phyloP scores from a whole-genome alignment of 352 stramenopile genomes.

The Globisporangium viniferum region DNA sequence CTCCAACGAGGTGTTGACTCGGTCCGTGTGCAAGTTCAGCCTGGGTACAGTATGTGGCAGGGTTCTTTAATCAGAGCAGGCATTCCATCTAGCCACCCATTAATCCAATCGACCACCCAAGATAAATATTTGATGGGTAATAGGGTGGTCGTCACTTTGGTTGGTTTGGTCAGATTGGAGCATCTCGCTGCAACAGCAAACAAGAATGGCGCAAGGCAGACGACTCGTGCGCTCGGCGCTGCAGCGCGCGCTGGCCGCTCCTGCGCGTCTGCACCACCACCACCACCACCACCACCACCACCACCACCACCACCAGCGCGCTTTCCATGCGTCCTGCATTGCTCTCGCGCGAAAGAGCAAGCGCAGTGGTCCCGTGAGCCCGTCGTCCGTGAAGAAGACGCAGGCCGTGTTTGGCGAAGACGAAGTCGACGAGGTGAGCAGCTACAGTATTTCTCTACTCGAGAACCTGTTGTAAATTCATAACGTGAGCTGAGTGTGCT shows the following conservation, averaged over 20 bases:
- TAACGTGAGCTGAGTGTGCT: neutral
- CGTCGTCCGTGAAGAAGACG: conserved; percentile 12
- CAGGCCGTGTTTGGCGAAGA: conserved; percentile 29
- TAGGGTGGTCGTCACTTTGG: conserved; percentile 1
- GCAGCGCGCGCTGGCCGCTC: neutral
- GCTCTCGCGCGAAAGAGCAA: conserved; percentile 42
- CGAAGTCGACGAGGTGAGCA: conserved; percentile 22
- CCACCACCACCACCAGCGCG: too few species aligned
- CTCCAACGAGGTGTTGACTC: too few species aligned
- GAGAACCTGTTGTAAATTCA: neutral
- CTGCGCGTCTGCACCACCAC: neutral
- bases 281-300: neutral
- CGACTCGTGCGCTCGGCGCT: conserved; percentile 8
- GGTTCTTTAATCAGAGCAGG: neutral
- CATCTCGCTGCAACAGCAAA: neutral
- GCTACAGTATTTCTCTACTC: neutral
- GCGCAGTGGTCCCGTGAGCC: conserved; percentile 21
- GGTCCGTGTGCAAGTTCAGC: too few species aligned
- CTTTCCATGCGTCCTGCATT: conserved; percentile 39
- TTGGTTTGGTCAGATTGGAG: conserved; percentile 10
- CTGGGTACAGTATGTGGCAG: too few species aligned
- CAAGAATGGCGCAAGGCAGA: conserved; percentile 4
- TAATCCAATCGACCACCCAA: neutral
- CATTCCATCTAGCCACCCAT: neutral
- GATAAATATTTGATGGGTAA: neutral